phyloP scores from a whole-genome alignment of 768 basidiomycete genomes.

The Dentipellis fragilis region DNA sequence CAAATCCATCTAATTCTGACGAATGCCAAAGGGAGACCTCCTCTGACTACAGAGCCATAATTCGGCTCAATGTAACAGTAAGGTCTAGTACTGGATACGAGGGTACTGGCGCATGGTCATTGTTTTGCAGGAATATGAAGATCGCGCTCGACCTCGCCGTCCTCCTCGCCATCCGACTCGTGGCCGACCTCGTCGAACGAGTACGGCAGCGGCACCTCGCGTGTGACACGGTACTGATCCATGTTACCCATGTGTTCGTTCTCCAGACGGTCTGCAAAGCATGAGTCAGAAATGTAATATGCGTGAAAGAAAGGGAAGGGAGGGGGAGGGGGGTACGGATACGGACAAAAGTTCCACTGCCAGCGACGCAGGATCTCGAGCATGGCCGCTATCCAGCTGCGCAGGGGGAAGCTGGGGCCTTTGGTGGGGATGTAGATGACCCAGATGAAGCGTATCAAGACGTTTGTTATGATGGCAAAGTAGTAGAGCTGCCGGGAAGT shows the following conservation, averaged over 20 bases:
- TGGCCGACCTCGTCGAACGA: conserved; percentile 32
- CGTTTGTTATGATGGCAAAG: conserved; percentile 62
- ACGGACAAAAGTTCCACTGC: conserved; percentile 89
- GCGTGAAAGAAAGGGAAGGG: conserved; percentile 2
- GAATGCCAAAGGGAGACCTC: too few species aligned
- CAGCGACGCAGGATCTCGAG: conserved; percentile 73
- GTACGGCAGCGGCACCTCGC: conserved; percentile 82
- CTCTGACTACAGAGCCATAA: too few species aligned
- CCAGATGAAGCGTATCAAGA: conserved; percentile 76
- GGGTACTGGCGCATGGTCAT: not conserved
- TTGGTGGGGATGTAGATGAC: conserved; percentile 57
- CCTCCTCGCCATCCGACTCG: conserved; percentile 39
- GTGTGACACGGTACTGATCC: conserved; percentile 83
- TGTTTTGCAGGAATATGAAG: not conserved
- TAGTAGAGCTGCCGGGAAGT: conserved; percentile 56
- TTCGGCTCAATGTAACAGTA: too few species aligned
- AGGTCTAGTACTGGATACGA: too few species aligned
- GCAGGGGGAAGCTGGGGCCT: conserved; percentile 39
- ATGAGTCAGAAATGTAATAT: not conserved
- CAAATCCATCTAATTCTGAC: not conserved
- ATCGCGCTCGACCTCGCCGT: conserved; percentile 19
- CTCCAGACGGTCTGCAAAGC: conserved; percentile 57
- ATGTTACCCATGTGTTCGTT: conserved; percentile 91
- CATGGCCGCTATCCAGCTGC: conserved; percentile 57
- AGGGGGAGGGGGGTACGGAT: not conserved